Conservation (phyloP, 23 red algal species). For the Gracilaria gracilis region DNA sequence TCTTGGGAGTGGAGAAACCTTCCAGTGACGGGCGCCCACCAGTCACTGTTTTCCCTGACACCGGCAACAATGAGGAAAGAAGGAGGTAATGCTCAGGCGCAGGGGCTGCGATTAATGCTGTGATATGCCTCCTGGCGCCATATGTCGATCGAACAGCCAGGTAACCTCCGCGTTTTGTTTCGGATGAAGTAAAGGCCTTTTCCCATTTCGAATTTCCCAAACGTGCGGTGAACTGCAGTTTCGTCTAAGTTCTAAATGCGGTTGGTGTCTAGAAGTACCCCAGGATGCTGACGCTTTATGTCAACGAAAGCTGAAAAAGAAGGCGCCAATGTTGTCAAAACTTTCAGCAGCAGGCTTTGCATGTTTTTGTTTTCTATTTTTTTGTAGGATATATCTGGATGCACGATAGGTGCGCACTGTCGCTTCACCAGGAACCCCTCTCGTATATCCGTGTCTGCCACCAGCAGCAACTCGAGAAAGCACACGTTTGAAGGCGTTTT, state of each 20-base stretch:
- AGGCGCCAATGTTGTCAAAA: background rate
- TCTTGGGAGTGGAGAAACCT: too few species aligned
- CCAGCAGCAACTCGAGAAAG: constrained; percentile 41
- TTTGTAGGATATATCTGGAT: constrained; percentile 23
- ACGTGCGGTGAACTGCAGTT: constrained; percentile 1
- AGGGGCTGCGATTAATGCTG: constrained; percentile 26
- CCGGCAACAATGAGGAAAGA: constrained; percentile 10
- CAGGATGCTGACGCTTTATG: background rate
- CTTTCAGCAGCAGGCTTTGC: background rate
- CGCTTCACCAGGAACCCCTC: constrained; percentile 21
- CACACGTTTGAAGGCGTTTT: constrained; percentile 16
- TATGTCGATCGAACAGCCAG: constrained; percentile 2
- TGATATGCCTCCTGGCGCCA: background rate
- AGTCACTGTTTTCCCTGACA: constrained; percentile 4
- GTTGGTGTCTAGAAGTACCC: background rate
- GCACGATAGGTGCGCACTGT: constrained; percentile 5
- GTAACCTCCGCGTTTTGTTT: constrained; percentile 18
- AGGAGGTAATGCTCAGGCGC: too few species aligned
- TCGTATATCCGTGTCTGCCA: constrained; percentile 7
- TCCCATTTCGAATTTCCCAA: too few species aligned
- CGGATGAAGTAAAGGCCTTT: too few species aligned
- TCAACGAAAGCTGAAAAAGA: background rate
- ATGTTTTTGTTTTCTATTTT: background rate
- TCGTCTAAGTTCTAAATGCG: constrained; percentile 34
- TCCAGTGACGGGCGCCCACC: constrained; percentile 1